Evolutionary conservation across 176 grass and related monocot genomes (phyloP).

Genomic region (Cenchrus purpureus): DNA sequence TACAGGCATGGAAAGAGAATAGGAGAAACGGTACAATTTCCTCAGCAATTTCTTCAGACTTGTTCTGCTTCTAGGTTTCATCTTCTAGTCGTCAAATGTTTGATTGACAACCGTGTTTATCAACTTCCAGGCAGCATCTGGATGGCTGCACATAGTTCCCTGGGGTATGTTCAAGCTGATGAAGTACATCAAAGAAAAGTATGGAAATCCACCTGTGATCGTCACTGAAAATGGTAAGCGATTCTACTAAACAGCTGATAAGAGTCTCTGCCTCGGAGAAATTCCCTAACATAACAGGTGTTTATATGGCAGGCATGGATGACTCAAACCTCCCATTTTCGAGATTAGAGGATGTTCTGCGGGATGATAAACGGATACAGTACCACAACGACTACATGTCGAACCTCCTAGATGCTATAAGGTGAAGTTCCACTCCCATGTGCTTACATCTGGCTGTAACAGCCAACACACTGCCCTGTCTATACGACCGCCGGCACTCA

Average conservation of each 20-base stretch:
- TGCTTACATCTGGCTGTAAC: neutral
- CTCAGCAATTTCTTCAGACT: neutral
- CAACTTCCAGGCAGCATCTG: slow-evolving; percentile 70
- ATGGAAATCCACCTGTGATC: slow-evolving; percentile 71
- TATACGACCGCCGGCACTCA: neutral
- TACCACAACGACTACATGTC: slow-evolving; percentile 88
- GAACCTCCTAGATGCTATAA: slow-evolving; percentile 73
- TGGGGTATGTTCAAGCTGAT: slow-evolving; percentile 82
- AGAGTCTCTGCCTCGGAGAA: neutral
- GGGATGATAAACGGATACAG: slow-evolving; percentile 86
- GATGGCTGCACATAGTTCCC: slow-evolving; percentile 90
- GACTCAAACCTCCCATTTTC: slow-evolving; percentile 65
- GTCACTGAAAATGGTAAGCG: slow-evolving; percentile 88
- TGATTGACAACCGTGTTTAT: neutral
- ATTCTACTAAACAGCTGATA: neutral
- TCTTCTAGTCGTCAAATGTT: neutral
- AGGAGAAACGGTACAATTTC: slow-evolving; percentile 73
- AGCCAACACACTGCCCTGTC: neutral
- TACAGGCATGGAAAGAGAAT: slow-evolving; percentile 78
- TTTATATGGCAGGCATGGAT: slow-evolving; percentile 73
- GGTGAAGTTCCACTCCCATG: slow-evolving; percentile 39
- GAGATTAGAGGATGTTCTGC: slow-evolving; percentile 51
- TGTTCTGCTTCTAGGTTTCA: neutral
- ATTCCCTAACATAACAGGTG: neutral
- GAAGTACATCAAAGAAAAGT: slow-evolving; percentile 87